Evolutionary conservation across 2,329 filamentous ascomycete genomes (phyloP).

Genomic region (Claviceps pusilla): DNA sequence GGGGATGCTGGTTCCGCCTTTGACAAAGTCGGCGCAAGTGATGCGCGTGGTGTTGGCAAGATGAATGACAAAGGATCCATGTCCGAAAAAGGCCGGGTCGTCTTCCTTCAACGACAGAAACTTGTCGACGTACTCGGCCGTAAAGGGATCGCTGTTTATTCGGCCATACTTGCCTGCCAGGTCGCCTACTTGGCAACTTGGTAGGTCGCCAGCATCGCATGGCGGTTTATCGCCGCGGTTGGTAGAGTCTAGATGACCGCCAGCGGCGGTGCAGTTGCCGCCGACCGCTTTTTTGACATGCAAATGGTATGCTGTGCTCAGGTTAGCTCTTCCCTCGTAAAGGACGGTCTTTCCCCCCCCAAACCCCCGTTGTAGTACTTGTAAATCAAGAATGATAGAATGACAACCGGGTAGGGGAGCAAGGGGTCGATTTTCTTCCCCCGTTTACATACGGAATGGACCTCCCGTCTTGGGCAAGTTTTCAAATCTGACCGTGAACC

Average conservation of each 20-base stretch:
- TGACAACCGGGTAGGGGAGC: too few relatives aligned
- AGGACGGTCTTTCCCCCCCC: neutral
- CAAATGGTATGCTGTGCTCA: conserved; percentile 52
- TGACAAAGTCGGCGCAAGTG: conserved; percentile 46
- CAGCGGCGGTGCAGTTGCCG: conserved; percentile 57
- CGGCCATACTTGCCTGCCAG: conserved; percentile 59
- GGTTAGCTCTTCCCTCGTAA: neutral
- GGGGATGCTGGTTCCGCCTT: neutral
- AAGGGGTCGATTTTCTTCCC: neutral
- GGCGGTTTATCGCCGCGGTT: conserved; percentile 44
- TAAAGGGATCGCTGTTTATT: conserved; percentile 37
- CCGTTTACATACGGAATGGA: conserved; percentile 40
- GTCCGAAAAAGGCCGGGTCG: conserved; percentile 45
- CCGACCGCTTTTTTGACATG: conserved; percentile 46
- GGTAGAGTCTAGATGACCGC: conserved; percentile 57
- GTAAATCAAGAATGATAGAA: neutral
- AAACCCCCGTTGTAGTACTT: neutral
- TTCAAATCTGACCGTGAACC: conserved; percentile 39
- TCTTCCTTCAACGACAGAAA: conserved; percentile 39
- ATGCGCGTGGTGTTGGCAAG: conserved; percentile 49
- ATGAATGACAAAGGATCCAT: conserved; percentile 50
- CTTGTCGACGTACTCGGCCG: conserved; percentile 36
- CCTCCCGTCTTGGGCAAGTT: conserved; percentile 43
- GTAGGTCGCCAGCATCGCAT: conserved; percentile 42
- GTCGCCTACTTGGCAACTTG: conserved; percentile 63